These are phyloP conservation scores for Pyrenophora teres DNA, from an alignment of 2,329 filamentous ascomycete genomes.

Conservation along the genomic window DNA sequence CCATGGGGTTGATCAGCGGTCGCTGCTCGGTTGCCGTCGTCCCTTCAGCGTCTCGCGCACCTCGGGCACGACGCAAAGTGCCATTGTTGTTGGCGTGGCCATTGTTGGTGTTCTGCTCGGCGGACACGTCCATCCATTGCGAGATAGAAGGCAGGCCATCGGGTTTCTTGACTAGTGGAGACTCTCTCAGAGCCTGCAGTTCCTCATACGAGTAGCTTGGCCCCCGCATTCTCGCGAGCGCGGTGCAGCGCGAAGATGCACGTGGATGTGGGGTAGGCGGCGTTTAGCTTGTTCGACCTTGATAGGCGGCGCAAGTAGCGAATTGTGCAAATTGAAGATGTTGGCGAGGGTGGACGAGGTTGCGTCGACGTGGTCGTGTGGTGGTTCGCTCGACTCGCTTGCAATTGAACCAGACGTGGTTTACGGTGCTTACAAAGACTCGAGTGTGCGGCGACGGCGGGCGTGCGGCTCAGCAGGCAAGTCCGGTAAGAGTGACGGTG, in stretches of 20 bases:
- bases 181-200: constrained; percentile 75
- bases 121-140: constrained; percentile 88
- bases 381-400: constrained; percentile 25
- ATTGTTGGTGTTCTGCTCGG: constrained; percentile 35
- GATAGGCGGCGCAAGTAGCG: constrained; percentile 2
- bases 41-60: constrained; percentile 35
- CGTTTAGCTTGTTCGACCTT: constrained; percentile 7
- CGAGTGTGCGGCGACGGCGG: constrained; percentile 18
- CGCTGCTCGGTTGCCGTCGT: constrained; percentile 33
- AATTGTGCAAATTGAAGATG: constrained; percentile 9
- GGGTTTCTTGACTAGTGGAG: constrained; percentile 82
- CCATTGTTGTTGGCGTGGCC: constrained; percentile 30
- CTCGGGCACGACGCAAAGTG: constrained; percentile 32
- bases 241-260: constrained; percentile 12
- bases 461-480: constrained; percentile 8
- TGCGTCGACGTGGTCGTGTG: constrained; percentile 23
- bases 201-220: constrained; percentile 72
- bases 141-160: constrained; percentile 78
- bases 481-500: background rate
- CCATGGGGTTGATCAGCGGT: constrained; percentile 43
- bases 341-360: constrained; percentile 15
- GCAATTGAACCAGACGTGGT: constrained; percentile 19
- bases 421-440: constrained; percentile 14
- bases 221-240: constrained; percentile 35
- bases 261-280: constrained; percentile 23